Evolutionary conservation across 192 early-diverging fungal genomes (phyloP), one percentile per base, ranked within the genome.

Genomic region (Backusella macrospora): DNA sequence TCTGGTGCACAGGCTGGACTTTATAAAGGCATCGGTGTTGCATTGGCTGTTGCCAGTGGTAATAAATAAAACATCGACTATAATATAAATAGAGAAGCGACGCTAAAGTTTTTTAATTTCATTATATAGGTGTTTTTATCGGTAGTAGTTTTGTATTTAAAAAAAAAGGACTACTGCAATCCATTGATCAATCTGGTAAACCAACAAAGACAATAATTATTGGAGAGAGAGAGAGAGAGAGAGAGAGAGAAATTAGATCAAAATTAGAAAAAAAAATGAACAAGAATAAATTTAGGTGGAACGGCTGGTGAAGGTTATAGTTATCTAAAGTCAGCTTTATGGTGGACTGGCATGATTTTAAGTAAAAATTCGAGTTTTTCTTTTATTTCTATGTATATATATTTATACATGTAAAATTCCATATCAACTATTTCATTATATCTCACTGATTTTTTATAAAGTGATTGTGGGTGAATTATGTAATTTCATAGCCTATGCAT

Each of bases 401-500:
- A n/a, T 12, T 8, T 45, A 48, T n/a, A n/a, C n/a, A n/a, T 21
- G 48, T 21, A 8, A n/a, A n/a, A n/a, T n/a, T n/a, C n/a, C 48
- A n/a, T 4, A 52, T 52, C 29, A n/a, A 8, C 21, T 18, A 52
- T 52, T 49, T 23, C 18, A 52, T 52, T 52, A 52, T 52, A 16
- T 52, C 49, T 52, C 6, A 40, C 55, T 13, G 21, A 47, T 26
- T 77, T 62, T 18, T 69, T 49, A 13, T 59, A 47, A 68, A 95
- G 94, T 99, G 97, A 91, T 93, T 34, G 74, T 96, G 37, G 97
- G 97, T 37, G 97, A 99, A 83, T 81, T 93, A 45, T 93, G 93
- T 68, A 99, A 99, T 86, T 97, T 99, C 84, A 85, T 93, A 6
- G 97, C 97, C n/a, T 99, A 99, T 76, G 91, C 94, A 46, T 99